Base-by-base conservation (phyloP, 192 early-diverging fungal species). In the Diversispora epigaea region DNA sequence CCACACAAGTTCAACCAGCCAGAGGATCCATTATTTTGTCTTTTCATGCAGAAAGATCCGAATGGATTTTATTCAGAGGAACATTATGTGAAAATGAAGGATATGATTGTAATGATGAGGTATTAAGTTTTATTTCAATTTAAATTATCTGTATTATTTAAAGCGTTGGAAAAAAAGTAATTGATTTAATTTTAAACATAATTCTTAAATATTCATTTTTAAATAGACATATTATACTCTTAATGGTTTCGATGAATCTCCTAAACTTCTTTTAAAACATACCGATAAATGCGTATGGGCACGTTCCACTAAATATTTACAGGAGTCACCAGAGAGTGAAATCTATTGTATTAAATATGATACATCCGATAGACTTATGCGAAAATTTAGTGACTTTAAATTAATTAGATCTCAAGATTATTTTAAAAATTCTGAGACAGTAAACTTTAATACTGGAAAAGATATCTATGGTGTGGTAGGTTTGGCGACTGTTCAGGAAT, bases 361-460 rank as follows among this genome's bases (percentile, higher is more conserved):
- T 64, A 49, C 75, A 11, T 62, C 57, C 10, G 50, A 46, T 40
- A 70, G 73, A 10, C 80, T 77, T 7, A 45, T 79, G 58, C 62
- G 77, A 8, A 63, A 78, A 3, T 58, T 78, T 25, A 78, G 83
- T 21, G 82, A 84, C 19, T 66, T 80, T 45, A 84, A 79, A 57
- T 81, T 98, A n/a, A 85, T 95, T 12, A 80, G 84, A 66, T 90
- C 91, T 15, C 88, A 93, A 61, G 87, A 93, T 77, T 96, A 84
- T 80, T 96, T 95, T 71, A 68, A 73, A 47, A 86, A 86, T 0
- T 78, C 83, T 66, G 76, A 84, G 21, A 54, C 80, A 0, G 83
- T 93, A 15, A 73, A 84, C 67, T 87, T 95, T 79, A 88, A 88
- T 17, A 68, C 78, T 40, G 83, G 84, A 64, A 73, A 77, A 3